Conservation (phyloP, 129 eudicot genomes). For the Tagetes patula region DNA sequence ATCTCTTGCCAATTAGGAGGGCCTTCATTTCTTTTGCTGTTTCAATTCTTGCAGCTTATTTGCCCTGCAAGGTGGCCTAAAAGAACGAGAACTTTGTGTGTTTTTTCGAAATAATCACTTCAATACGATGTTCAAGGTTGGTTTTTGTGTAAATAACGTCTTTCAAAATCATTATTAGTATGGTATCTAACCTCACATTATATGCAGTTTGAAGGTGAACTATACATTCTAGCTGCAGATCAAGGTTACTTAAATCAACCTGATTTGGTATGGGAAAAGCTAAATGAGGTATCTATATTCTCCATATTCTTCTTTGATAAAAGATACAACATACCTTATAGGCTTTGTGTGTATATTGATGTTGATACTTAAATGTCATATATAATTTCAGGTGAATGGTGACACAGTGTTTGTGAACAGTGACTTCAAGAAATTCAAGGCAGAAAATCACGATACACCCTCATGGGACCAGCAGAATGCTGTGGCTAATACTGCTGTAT, state of each 20-base stretch:
- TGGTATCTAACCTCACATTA: conserved; percentile 20
- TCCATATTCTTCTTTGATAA: neutral
- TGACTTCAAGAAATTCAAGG: conserved; percentile 77
- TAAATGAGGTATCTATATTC: conserved; percentile 67
- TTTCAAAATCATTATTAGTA: conserved; percentile 10
- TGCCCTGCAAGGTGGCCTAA: conserved; percentile 71
- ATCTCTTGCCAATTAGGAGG: conserved; percentile 16
- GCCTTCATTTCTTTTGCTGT: conserved; percentile 23
- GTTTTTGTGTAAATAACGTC: conserved; percentile 24
- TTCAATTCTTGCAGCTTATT: conserved; percentile 59
- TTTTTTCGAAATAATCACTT: conserved; percentile 97
- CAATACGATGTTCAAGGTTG: conserved; percentile 97
- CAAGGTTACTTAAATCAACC: conserved; percentile 95
- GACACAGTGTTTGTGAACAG: conserved; percentile 70
- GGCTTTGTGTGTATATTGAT: conserved; percentile 13
- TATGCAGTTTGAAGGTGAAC: conserved; percentile 77
- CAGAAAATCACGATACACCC: conserved; percentile 51
- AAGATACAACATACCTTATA: neutral
- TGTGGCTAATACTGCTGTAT: conserved; percentile 75
- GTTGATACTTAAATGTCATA: neutral
- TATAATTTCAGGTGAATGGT: conserved; percentile 74
- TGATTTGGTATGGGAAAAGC: conserved; percentile 94
- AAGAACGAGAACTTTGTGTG: conserved; percentile 88
- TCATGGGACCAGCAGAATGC: conserved; percentile 77
- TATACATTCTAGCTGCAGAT: conserved; percentile 84